A percentile compares a stretch with the other conserved stretches of the same genome.
Conservation (phyloP, 805 yeast genomes). For the Komagataella kurtzmanii region DNA sequence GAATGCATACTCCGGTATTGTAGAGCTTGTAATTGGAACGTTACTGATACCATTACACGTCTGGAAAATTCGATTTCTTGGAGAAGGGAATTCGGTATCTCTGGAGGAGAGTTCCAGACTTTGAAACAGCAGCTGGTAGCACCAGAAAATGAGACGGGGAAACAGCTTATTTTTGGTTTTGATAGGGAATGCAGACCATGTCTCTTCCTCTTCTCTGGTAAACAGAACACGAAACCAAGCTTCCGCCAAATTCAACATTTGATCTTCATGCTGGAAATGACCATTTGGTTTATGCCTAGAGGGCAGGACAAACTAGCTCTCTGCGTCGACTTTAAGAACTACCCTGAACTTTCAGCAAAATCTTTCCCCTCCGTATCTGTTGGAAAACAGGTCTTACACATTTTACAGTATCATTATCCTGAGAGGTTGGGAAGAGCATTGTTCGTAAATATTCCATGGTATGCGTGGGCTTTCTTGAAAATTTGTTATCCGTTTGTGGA, state of each 20-base stretch:
- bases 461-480: slow-evolving; percentile 82
- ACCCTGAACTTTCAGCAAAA: slow-evolving; percentile 29
- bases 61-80: slow-evolving; percentile 59
- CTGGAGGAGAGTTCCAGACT: slow-evolving; percentile 27
- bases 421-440: slow-evolving; percentile 81
- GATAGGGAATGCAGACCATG: slow-evolving; percentile 80
- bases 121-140: slow-evolving; percentile 28
- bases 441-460: slow-evolving; percentile 75
- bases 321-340: slow-evolving; percentile 72
- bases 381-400: slow-evolving; percentile 75
- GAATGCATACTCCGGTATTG: slow-evolving; percentile 75
- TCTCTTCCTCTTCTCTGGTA: slow-evolving; percentile 69
- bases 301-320: slow-evolving; percentile 83
- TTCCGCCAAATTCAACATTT: slow-evolving; percentile 78
- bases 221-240: slow-evolving; percentile 78
- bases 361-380: slow-evolving; percentile 60
- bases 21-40: slow-evolving; percentile 77
- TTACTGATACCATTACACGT: slow-evolving; percentile 47
- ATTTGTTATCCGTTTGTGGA: slow-evolving; percentile 84
- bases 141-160: slow-evolving; percentile 71
- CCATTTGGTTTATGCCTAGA: slow-evolving; percentile 76
- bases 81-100: slow-evolving; percentile 72
- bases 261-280: slow-evolving; percentile 78
- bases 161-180: slow-evolving; percentile 70
- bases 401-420: slow-evolving; percentile 85